Evolutionary conservation across 768 basidiomycete species (phyloP).

Genomic region (Pleurotus tuoliensis): DNA sequence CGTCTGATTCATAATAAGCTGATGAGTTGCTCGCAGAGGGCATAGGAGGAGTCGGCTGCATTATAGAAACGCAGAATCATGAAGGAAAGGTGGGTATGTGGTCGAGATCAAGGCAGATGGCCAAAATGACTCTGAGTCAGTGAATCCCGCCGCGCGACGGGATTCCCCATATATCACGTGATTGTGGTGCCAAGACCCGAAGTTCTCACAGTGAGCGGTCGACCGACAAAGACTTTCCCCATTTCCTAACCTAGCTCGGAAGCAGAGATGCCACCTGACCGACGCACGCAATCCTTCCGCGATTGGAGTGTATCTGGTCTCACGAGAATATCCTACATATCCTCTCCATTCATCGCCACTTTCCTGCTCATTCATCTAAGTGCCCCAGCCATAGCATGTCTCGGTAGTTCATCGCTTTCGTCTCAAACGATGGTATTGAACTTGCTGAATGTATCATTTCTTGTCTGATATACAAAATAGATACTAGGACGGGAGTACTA

Average conservation of each 20-base stretch:
- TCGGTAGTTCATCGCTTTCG: constrained; percentile 65
- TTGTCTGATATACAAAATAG: constrained; percentile 28
- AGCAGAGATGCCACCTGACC: too few relatives aligned
- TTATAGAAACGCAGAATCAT: too few relatives aligned
- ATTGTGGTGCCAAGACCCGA: too few relatives aligned
- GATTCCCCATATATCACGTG: too few relatives aligned
- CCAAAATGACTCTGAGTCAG: too few relatives aligned
- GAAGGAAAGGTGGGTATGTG: too few relatives aligned
- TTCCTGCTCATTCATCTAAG: constrained; percentile 80
- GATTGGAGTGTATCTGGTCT: constrained; percentile 22
- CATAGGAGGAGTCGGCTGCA: constrained; percentile 2
- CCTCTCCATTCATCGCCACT: constrained; percentile 72
- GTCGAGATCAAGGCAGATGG: too few relatives aligned
- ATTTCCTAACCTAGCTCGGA: too few relatives aligned
- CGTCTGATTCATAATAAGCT: constrained; percentile 8
- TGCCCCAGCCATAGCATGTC: constrained; percentile 65
- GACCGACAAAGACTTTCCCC: too few relatives aligned
- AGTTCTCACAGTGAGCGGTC: too few relatives aligned
- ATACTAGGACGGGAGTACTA: constrained; percentile 85
- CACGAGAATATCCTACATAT: constrained; percentile 59
- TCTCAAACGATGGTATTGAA: constrained; percentile 67
- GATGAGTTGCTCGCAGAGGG: constrained; percentile 4
- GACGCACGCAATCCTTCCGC: too few relatives aligned
- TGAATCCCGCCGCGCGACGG: too few relatives aligned
- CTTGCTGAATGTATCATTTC: neutral